These are phyloP conservation scores for Aspergillus hancockii DNA, from an alignment of 495 filamentous ascomycete species.

Conservation along the genomic window DNA sequence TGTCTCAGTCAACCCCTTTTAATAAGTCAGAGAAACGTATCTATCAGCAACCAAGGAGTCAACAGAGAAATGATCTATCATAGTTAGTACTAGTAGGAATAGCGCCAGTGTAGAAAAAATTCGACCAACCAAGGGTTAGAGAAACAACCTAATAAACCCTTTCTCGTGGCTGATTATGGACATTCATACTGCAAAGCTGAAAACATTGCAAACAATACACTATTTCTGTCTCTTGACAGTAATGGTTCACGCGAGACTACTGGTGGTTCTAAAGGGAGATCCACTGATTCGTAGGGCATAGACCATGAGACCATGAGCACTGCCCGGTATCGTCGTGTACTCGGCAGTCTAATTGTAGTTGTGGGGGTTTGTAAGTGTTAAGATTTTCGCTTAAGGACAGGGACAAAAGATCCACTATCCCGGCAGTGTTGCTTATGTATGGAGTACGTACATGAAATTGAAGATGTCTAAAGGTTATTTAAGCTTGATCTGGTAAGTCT, in stretches of 20 bases:
- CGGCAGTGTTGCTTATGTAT: not conserved
- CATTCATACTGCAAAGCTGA: too few relatives aligned
- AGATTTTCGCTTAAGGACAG: not conserved
- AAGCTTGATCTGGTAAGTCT: not conserved
- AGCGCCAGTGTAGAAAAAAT: too few relatives aligned
- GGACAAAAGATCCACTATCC: not conserved
- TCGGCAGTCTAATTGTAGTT: not conserved
- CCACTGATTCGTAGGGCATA: not conserved
- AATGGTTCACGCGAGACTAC: not conserved
- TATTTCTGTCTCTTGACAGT: not conserved
- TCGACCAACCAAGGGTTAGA: too few relatives aligned
- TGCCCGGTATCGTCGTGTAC: not conserved
- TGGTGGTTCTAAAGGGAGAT: not conserved
- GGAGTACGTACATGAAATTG: too few relatives aligned
- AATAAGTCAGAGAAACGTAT: too few relatives aligned
- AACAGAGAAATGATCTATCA: too few relatives aligned
- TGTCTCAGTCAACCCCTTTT: too few relatives aligned
- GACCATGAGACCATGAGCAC: not conserved
- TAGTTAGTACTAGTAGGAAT: too few relatives aligned
- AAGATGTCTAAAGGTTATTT: slow-evolving; percentile 1
- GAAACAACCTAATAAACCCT: too few relatives aligned
- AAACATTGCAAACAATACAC: too few relatives aligned
- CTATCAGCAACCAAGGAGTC: too few relatives aligned
- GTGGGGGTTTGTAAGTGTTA: not conserved
- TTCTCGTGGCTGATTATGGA: too few relatives aligned